These are phyloP conservation scores for Picochlorum sp. DNA, from an alignment of 139 green algal species.

Conservation along the genomic window DNA sequence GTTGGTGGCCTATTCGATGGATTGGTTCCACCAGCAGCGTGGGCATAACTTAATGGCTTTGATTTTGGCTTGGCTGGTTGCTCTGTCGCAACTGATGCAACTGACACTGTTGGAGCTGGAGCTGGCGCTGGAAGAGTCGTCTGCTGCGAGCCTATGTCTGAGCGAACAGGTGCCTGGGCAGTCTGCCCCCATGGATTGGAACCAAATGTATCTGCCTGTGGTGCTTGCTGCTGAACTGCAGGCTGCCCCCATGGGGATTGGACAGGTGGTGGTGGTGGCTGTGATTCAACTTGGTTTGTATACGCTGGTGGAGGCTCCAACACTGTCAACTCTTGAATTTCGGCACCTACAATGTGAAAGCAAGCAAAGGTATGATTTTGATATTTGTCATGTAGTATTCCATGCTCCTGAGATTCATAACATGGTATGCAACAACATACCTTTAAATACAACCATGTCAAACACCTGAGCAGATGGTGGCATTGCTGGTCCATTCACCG, in stretches of 20 bases:
- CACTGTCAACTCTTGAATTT: slow-evolving; percentile 88
- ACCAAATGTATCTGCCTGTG: slow-evolving; percentile 7
- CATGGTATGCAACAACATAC: slow-evolving; percentile 19
- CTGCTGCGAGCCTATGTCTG: background rate
- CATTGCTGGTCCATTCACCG: slow-evolving; percentile 19
- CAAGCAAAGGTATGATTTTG: background rate
- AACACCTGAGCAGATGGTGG: slow-evolving; percentile 73
- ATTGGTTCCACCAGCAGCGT: slow-evolving; percentile 9
- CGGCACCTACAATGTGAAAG: slow-evolving; percentile 34
- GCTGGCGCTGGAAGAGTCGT: slow-evolving; percentile 9
- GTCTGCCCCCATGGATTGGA: slow-evolving; percentile 11
- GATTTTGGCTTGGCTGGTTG: background rate
- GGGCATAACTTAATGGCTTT: slow-evolving; percentile 11
- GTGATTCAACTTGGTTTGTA: background rate
- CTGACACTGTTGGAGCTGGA: slow-evolving; percentile 24
- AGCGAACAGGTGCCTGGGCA: background rate
- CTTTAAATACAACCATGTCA: slow-evolving; percentile 90
- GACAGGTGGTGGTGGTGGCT: background rate
- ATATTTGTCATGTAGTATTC: too few species aligned
- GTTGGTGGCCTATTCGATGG: background rate
- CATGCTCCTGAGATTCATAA: too few species aligned
- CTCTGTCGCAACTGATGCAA: slow-evolving; percentile 2
- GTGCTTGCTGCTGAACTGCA: background rate
- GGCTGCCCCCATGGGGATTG: slow-evolving; percentile 11
- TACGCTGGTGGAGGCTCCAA: slow-evolving; percentile 19